Base-by-base conservation (phyloP, 164 flowering plant species). In the Magnolia sinica region DNA sequence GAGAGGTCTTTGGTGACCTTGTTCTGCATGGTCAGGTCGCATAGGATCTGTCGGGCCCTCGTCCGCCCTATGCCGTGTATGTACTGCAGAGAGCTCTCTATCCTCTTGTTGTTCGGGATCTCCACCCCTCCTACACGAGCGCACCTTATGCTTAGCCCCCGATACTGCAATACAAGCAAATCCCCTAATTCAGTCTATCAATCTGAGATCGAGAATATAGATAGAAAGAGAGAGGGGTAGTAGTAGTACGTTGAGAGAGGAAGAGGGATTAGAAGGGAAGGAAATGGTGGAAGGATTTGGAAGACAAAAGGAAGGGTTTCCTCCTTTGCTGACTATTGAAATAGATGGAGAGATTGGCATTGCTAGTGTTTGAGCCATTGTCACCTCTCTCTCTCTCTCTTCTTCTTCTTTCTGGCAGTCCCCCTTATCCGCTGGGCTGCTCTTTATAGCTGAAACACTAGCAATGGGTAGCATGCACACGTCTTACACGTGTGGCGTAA, bases 61-160 rank as follows among this genome's bases (percentile, higher is more conserved):
- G 88, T 82, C 9, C 99, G 91, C 7, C 99, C 99, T 61, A 96
- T 85, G 7, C 99, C 98, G 72, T 94, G 96, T 24, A 96, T 86
- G 86, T 96, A 93, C 85, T 88, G 98, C 74, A 94, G 93, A 22
- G 99, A 92, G 84, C 49, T 90, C 79, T 94, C 91, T 1, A 96
- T 78, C 45, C 98, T 78, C 87, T 96, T 96, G 87, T 86, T 89
- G 85, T 91, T 92, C 0, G 99, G 99, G 24, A 94, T 87, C 84
- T 96, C 99, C 68, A 96, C 99, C 0, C 97, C 97, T 70, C 98
- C 98, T 70, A 96, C 97, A 87, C 98, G 97, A 29, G 86, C 98
- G 69, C 92, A 91, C 79, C 75, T 81, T 72, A 94, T 90, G 77
- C 79, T 89, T 71, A 94, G 75, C 3, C 92, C 83, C 9, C 75